phyloP scores from a whole-genome alignment of 169 alveolate species.

The Plasmodium berghei region DNA sequence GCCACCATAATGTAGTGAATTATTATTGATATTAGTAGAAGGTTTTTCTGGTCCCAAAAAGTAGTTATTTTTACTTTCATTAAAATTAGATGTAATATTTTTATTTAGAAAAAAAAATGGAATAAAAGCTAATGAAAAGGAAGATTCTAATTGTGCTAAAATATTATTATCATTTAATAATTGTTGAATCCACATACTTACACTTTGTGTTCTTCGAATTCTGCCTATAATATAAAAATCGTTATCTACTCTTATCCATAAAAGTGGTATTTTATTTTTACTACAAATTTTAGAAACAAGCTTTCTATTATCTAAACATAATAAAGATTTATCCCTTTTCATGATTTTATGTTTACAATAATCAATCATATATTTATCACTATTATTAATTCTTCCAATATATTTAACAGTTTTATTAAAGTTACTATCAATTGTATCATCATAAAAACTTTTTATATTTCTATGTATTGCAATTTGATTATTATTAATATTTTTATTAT shows the following conservation, averaged over 20 bases:
- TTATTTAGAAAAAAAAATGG: constrained; percentile 68
- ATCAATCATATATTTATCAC: constrained; percentile 80
- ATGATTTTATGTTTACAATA: constrained; percentile 78
- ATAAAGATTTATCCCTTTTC: constrained; percentile 75
- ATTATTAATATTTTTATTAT: background rate
- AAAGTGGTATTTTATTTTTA: constrained; percentile 86
- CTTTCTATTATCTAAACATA: constrained; percentile 86
- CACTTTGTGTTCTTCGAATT: constrained; percentile 85
- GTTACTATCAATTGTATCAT: constrained; percentile 2
- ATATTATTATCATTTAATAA: constrained; percentile 85
- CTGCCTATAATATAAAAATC: constrained; percentile 82
- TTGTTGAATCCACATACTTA: constrained; percentile 93
- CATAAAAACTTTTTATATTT: no score
- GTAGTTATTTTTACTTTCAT: constrained; percentile 4
- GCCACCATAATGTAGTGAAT: background rate
- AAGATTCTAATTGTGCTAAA: constrained; percentile 86
- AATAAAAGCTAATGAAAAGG: constrained; percentile 76
- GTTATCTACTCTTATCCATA: constrained; percentile 89
- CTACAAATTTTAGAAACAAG: constrained; percentile 90
- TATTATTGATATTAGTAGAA: background rate
- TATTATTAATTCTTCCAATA: constrained; percentile 77
- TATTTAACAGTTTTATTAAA: constrained; percentile 73
- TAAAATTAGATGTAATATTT: constrained; percentile 6
- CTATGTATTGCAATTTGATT: no score
- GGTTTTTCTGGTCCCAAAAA: background rate